Evolutionary conservation across 2,329 filamentous ascomycete species (phyloP).

Genomic region (Paraconiothyrium brasiliense): DNA sequence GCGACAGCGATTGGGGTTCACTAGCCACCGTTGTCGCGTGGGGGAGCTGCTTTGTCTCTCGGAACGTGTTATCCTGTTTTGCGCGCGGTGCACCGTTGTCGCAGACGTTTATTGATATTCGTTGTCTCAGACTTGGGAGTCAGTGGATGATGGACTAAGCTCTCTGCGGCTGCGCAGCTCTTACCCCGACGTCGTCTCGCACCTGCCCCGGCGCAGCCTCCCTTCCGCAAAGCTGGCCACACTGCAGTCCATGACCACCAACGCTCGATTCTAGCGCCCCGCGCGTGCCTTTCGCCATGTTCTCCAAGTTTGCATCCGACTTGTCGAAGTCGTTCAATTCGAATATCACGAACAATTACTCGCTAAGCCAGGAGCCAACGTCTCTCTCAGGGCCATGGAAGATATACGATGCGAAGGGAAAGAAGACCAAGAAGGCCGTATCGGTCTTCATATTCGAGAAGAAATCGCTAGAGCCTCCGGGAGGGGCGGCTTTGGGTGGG

Average conservation of each 20-base stretch:
- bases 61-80: background rate
- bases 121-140: background rate
- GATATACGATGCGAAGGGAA: constrained; percentile 97
- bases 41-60: constrained; percentile 22
- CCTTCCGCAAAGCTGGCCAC: constrained; percentile 22
- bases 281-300: constrained; percentile 69
- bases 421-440: constrained; percentile 86
- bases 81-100: background rate
- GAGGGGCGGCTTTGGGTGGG: constrained; percentile 65
- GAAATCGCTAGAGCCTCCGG: constrained; percentile 79
- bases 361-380: constrained; percentile 77
- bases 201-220: constrained; percentile 15
- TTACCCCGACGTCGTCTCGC: constrained; percentile 13
- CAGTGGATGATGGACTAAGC: constrained; percentile 10
- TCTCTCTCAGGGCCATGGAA: constrained; percentile 93
- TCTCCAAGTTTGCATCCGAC: constrained; percentile 70
- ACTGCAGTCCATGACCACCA: constrained; percentile 42
- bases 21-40: constrained; percentile 30
- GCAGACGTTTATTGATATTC: background rate
- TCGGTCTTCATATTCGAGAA: constrained; percentile 96
- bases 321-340: constrained; percentile 91
- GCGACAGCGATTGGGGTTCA: constrained; percentile 14
- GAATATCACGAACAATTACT: constrained; percentile 93
- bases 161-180: constrained; percentile 24
- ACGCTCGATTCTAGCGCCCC: constrained; percentile 28